Base-by-base conservation (phyloP, 164 flowering plant genomes). In the Magnolia officinalis region DNA sequence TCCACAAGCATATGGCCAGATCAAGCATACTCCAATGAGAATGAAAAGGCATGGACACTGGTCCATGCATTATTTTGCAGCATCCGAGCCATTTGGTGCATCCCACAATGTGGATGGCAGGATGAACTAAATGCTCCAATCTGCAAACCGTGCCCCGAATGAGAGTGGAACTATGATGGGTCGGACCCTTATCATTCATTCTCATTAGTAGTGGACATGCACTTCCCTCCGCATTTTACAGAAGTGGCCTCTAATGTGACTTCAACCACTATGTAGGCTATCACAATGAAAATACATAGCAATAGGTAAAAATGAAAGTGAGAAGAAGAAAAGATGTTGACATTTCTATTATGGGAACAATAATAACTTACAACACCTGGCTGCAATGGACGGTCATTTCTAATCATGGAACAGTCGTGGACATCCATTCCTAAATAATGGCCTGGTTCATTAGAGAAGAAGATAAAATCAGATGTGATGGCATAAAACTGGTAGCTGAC, bases 381-480 rank as follows among this genome's bases (percentile, higher is more conserved):
- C 90, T 91, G 80, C 87, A 95, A 72, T 64, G 92, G 88, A 50
- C 94, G 87, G 80, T 89, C 88, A 73, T 78, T 86, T 81, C 87
- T 78, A 80, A 94, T 69, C 61, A 68, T 72, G 7, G 94, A 84
- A 78, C 92, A 88, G 84, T 95, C 99, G 80, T 96, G 99, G 77
- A 96, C 95, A 84, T 96, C 99, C 97, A 92, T 93, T 76, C 99
- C 99, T n/a, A 96, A 86, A 85, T 92, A 93, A 77, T 93, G 98
- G 84, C 97, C 98, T 93, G 88, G 64, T 73, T 82, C 45, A 69
- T 71, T 59, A 72, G 21, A 72, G 52, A 29, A 21, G 51, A 72
- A 78, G 19, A 68, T 13, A 49, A 18, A 51, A 31, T 24, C 31
- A 50, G 31, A 55, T 55, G 18, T 55, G 61, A 63, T 20, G 52